Base-by-base conservation (phyloP, 1,139 yeast species). In the Yamadazyma sp. region DNA sequence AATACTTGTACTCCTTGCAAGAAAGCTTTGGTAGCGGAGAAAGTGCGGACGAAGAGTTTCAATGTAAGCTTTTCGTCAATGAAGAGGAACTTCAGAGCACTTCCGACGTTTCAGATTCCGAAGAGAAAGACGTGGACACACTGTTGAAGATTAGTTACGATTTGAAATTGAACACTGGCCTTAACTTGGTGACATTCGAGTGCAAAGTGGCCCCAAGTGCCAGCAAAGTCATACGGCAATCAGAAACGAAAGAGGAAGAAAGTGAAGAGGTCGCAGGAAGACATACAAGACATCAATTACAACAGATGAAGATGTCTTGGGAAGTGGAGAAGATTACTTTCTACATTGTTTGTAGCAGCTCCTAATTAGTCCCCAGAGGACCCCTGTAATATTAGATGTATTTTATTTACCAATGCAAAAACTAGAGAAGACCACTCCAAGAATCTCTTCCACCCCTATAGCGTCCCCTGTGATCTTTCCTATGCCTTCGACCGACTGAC, bases 401-500 rank as follows among this genome's bases (percentile, higher is more conserved):
- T 25, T 31, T 43, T 67, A 92, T 61, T 92, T 92, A 5, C 98
- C 98, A 32, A 92, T 88, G 60, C 98, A 92, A 57, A 92, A 94
- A 48, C 81, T 86, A 5, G 95, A 82, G 57, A 92, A 92, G 0
- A 92, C 95, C 3, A 87, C 92, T 0, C 94, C 97, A 9, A 94
- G 66, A 1, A 94, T 81, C 55, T 92, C 98, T 54, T 92, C 98
- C 0, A 91, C 75, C 0, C 95, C 96, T 11, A 92, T 81, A 0
- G 89, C 78, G 34, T 86, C 85, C 0, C 98, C 98, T 0, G 97
- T 89, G 27, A 92, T 85, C 54, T 83, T 86, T 0, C 97, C 97
- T 29, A 92, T 85, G 0, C 97, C 97, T 20, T 85, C 91, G 11
- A 85, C 80, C 0, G 96, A 81, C 42, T 77, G 77, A 38, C 78